Percentiles rank a stretch among this genome's conserved stretches.
Conservation (phyloP, 2,329 filamentous ascomycete genomes). For the Golovinomyces cichoracearum region DNA sequence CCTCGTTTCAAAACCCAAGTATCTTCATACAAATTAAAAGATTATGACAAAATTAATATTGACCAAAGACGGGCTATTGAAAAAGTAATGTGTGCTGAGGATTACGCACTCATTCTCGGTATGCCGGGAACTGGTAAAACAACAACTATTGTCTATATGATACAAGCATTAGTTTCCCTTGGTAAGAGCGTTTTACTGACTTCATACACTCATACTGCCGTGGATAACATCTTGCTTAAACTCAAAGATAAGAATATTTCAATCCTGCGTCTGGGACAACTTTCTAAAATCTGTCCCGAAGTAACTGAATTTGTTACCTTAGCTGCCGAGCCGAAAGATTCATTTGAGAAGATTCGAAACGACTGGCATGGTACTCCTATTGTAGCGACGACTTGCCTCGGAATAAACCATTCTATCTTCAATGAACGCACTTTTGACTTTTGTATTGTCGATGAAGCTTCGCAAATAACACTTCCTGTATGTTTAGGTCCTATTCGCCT, state of each 20-base stretch:
- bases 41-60: slow-evolving; percentile 46
- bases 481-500: slow-evolving; percentile 84
- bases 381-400: slow-evolving; percentile 83
- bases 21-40: slow-evolving; percentile 36
- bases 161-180: slow-evolving; percentile 63
- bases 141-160: slow-evolving; percentile 93
- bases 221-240: slow-evolving; percentile 93
- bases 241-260: slow-evolving; percentile 52
- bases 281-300: slow-evolving; percentile 66
- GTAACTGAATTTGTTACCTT: slow-evolving; percentile 67
- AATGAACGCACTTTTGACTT: slow-evolving; percentile 80
- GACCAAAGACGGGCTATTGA: slow-evolving; percentile 70
- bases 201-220: slow-evolving; percentile 89
- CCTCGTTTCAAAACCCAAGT: slow-evolving; percentile 46
- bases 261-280: slow-evolving; percentile 61
- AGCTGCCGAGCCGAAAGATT: slow-evolving; percentile 44
- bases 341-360: slow-evolving; percentile 58
- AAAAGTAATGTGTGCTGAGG: slow-evolving; percentile 84
- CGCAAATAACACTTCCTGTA: slow-evolving; percentile 86
- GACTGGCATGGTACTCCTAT: slow-evolving; percentile 69
- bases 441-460: slow-evolving; percentile 94
- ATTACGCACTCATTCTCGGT: slow-evolving; percentile 89
- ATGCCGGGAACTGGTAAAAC: slow-evolving; percentile 98
- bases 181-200: slow-evolving; percentile 82
- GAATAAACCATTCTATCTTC: slow-evolving; percentile 73